Evolutionary conservation across 148 eudicot genomes (phyloP).

Genomic region (Persicaria maculosa): DNA sequence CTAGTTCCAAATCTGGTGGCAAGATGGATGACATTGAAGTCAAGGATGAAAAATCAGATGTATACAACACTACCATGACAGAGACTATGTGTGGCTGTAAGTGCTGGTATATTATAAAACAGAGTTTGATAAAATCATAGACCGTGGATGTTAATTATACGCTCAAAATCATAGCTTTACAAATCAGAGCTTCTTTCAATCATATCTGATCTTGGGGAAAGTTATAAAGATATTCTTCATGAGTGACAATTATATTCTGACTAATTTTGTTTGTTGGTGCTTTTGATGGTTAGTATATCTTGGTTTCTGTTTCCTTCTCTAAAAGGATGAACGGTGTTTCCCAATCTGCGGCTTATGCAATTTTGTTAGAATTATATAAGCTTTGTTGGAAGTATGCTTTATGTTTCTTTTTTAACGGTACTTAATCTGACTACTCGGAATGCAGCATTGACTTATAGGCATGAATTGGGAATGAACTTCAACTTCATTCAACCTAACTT

Average conservation of each 20-base stretch:
- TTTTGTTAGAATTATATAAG: not conserved
- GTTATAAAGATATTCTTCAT: too few relatives aligned
- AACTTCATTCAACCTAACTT: constrained; percentile 84
- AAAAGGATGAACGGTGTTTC: not conserved
- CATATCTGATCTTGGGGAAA: too few relatives aligned
- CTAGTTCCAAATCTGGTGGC: constrained; percentile 47
- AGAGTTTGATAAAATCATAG: too few relatives aligned
- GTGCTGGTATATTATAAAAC: constrained; percentile 17
- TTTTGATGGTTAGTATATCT: not conserved
- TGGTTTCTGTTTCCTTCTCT: not conserved
- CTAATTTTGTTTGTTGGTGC: not conserved
- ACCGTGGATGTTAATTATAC: too few relatives aligned
- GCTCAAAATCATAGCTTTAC: too few relatives aligned
- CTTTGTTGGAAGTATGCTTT: not conserved
- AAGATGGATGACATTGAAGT: constrained; percentile 36
- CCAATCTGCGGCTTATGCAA: not conserved
- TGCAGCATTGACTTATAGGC: constrained; percentile 87
- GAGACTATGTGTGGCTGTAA: constrained; percentile 99
- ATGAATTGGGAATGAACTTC: constrained; percentile 93
- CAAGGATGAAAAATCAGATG: constrained; percentile 67
- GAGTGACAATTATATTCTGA: too few relatives aligned
- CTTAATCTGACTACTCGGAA: constrained; percentile 12
- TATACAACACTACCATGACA: constrained; percentile 80
- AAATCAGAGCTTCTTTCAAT: too few relatives aligned
- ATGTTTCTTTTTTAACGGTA: constrained; percentile 6